Percentiles rank a stretch among this genome's conserved stretches.
phyloP scores from a whole-genome alignment of 2,329 filamentous ascomycete genomes.

The Lasiodiplodia sp. region DNA sequence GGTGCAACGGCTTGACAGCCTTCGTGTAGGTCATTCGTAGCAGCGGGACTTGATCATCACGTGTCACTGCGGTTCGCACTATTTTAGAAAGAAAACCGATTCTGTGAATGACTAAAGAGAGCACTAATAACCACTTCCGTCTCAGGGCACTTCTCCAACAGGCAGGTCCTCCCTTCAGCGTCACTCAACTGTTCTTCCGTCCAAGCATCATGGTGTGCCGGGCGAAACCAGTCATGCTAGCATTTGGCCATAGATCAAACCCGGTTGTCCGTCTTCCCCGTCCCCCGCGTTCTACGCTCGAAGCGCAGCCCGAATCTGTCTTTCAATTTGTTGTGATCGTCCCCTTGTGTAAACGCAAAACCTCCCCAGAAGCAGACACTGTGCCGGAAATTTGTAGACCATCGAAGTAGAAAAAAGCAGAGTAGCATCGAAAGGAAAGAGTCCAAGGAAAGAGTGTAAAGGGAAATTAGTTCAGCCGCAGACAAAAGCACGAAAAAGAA shows the following conservation, averaged over 20 bases:
- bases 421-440: conserved; percentile 12
- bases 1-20: background rate
- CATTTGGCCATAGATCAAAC: background rate
- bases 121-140: background rate
- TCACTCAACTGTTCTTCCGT: conserved; percentile 4
- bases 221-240: background rate
- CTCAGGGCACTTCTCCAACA: background rate
- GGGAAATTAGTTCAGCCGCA: conserved; percentile 26
- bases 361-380: conserved; percentile 31
- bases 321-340: conserved; percentile 29
- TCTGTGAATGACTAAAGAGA: conserved; percentile 20
- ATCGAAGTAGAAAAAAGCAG: conserved; percentile 23
- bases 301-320: background rate
- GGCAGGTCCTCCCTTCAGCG: background rate
- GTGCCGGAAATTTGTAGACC: conserved; percentile 29
- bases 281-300: background rate
- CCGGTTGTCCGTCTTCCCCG: background rate
- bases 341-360: conserved; percentile 28
- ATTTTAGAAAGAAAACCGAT: background rate
- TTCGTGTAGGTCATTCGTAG: background rate
- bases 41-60: background rate
- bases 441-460: conserved; percentile 13
- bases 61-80: background rate
- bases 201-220: background rate
- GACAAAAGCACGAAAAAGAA: conserved; percentile 20